Base-by-base conservation (phyloP, 1,284 basidiomycete species). In the Marasmius sp. region DNA sequence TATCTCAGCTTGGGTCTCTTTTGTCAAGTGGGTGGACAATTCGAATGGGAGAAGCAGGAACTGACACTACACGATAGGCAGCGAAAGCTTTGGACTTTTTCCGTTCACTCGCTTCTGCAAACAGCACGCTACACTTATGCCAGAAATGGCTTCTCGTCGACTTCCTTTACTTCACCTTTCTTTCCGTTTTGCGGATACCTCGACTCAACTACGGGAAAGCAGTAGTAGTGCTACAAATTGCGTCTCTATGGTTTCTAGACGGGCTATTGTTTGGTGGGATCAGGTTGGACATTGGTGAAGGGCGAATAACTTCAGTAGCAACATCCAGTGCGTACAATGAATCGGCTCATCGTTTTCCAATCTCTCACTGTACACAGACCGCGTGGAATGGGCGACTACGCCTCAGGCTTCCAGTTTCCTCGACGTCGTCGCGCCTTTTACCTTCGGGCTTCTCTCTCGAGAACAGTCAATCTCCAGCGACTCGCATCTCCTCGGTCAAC, bases 401-500 rank as follows among this genome's bases (percentile, higher is more conserved):
- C 75, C 79, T 0, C 76, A 81, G 64, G 63, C 78, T 18, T 81
- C 80, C 63, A 74, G 72, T 47, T 63, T 85, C 63, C 74, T 78
- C 61, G 77, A 79, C 67, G 69, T 81, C 60, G 65, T 89, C 36
- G 75, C 79, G 12, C 75, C 79, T 52, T 70, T 84, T 33, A 79
- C 80, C 12, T 81, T 87, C 53, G 82, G 82, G 38, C 66, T 84
- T 11, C 64, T 86, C 37, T 72, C 81, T n/a, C 64, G 75, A 12
- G 68, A 76, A 49, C 71, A 75, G 50, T 70, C 69, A 2, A 63
- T 62, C 63, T 59, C 70, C 55, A 66, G 77, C 68, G 81, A 85
- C 60, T 75, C 78, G 1, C 91, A 94, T 71, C 80, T 96, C n/a
- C 83, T 90, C 39, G 94, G 93, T 22, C 91, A 94, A 74, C 93